Conservation (phyloP, 257 asterid species). For the Primulina tabacum region DNA sequence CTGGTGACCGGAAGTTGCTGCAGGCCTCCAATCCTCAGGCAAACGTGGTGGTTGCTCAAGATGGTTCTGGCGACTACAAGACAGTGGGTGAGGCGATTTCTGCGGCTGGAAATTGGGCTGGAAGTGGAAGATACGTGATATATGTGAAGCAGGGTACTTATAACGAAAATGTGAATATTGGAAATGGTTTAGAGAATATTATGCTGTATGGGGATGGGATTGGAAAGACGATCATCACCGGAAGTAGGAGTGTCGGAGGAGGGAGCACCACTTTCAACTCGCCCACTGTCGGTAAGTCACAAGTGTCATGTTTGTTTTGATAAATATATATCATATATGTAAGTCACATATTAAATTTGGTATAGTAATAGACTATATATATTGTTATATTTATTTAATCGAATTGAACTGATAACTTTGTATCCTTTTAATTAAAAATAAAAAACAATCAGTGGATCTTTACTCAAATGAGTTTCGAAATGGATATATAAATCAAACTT, state of each 20-base stretch:
- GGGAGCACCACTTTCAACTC: conserved; percentile 44
- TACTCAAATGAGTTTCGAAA: too few species aligned
- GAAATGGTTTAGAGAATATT: conserved; percentile 34
- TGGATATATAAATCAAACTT: too few species aligned
- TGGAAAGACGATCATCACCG: conserved; percentile 49
- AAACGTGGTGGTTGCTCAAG: conserved; percentile 36
- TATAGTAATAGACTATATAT: too few species aligned
- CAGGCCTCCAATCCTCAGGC: conserved; percentile 28
- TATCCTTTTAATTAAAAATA: too few species aligned
- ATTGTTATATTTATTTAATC: too few species aligned
- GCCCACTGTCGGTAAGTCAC: conserved; percentile 60
- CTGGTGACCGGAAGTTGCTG: conserved; percentile 41
- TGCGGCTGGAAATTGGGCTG: conserved; percentile 26
- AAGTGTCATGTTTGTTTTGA: conserved; percentile 5
- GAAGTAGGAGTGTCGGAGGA: conserved; percentile 47
- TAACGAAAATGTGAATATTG: conserved; percentile 44
- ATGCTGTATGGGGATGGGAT: conserved; percentile 57
- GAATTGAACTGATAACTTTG: too few species aligned
- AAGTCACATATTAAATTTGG: too few species aligned
- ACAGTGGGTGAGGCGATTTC: conserved; percentile 35
- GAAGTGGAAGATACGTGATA: conserved; percentile 36
- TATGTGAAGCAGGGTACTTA: conserved; percentile 42
- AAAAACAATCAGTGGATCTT: too few species aligned
- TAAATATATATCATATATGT: too few species aligned
- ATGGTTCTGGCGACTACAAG: conserved; percentile 35